Conservation (phyloP, 768 basidiomycete genomes). For the Leccinum ochraceum region DNA sequence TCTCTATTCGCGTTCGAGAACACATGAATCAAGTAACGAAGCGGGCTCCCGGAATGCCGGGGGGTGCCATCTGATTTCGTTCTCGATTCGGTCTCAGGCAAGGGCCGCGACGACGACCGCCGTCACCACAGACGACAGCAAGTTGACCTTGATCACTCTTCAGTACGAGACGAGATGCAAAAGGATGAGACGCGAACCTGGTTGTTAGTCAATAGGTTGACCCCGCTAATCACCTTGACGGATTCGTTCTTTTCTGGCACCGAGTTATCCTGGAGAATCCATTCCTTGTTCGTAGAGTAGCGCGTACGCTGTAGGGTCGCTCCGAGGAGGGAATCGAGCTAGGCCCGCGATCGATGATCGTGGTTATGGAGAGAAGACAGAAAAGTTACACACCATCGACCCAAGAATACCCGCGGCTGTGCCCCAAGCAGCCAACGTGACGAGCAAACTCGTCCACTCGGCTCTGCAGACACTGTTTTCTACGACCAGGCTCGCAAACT, state of each 20-base stretch:
- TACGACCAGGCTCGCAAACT: constrained; percentile 52
- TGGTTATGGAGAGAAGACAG: background rate
- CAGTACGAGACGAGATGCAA: background rate
- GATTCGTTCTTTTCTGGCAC: constrained; percentile 40
- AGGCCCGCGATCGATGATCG: constrained; percentile 4
- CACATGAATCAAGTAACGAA: background rate
- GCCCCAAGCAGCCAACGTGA: constrained; percentile 58
- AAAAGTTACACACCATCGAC: constrained; percentile 58
- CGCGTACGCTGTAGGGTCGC: constrained; percentile 84
- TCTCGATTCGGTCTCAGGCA: constrained; percentile 25
- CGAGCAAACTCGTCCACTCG: constrained; percentile 65
- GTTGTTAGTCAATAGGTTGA: constrained; percentile 76
- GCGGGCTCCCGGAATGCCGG: background rate
- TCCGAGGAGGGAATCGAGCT: constrained; percentile 87
- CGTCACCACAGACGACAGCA: constrained; percentile 44
- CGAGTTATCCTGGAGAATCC: constrained; percentile 62
- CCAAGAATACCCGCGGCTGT: constrained; percentile 71
- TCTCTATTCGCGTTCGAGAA: background rate
- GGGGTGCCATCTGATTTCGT: background rate
- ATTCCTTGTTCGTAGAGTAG: constrained; percentile 61
- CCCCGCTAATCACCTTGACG: constrained; percentile 61
- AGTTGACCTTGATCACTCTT: constrained; percentile 39
- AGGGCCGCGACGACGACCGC: constrained; percentile 38
- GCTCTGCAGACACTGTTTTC: constrained; percentile 88
- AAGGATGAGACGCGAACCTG: constrained; percentile 48